phyloP scores from a whole-genome alignment of 2,329 filamentous ascomycete genomes.

The Hyphodiscus sp. region DNA sequence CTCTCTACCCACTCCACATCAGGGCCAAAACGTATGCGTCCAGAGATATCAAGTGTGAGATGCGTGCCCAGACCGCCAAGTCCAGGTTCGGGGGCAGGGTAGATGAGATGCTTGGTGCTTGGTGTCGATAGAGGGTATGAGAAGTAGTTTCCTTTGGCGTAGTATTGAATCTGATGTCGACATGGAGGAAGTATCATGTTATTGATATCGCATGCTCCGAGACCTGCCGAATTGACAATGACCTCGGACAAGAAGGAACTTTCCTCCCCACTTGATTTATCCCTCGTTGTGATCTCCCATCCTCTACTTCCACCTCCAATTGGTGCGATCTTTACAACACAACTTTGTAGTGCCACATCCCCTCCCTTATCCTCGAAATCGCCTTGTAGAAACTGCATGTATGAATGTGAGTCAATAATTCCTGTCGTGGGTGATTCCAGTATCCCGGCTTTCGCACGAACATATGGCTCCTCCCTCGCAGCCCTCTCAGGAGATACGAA shows the following conservation, averaged over 20 bases:
- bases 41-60: constrained; percentile 80
- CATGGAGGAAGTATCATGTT: constrained; percentile 69
- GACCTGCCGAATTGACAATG: constrained; percentile 79
- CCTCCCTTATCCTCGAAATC: constrained; percentile 73
- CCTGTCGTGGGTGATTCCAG: constrained; percentile 84
- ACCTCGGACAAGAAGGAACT: constrained; percentile 65
- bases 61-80: constrained; percentile 85
- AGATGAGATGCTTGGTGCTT: constrained; percentile 67
- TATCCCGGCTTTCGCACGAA: constrained; percentile 64
- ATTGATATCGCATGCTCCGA: constrained; percentile 67
- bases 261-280: constrained; percentile 39
- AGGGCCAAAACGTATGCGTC: constrained; percentile 83
- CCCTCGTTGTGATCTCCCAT: constrained; percentile 60
- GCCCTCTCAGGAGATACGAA: constrained; percentile 64
- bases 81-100: constrained; percentile 78
- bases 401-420: constrained; percentile 79
- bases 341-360: constrained; percentile 61
- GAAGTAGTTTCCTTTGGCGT: constrained; percentile 95
- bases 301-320: constrained; percentile 41
- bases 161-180: constrained; percentile 58
- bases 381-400: constrained; percentile 77
- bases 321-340: constrained; percentile 50
- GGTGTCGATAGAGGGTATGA: constrained; percentile 65
- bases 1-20: constrained; percentile 88
- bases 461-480: constrained; percentile 60